A percentile compares a stretch with the other conserved stretches of the same genome.
phyloP scores from a whole-genome alignment of 352 stramenopile species.

The Phytophthora pluvialis region DNA sequence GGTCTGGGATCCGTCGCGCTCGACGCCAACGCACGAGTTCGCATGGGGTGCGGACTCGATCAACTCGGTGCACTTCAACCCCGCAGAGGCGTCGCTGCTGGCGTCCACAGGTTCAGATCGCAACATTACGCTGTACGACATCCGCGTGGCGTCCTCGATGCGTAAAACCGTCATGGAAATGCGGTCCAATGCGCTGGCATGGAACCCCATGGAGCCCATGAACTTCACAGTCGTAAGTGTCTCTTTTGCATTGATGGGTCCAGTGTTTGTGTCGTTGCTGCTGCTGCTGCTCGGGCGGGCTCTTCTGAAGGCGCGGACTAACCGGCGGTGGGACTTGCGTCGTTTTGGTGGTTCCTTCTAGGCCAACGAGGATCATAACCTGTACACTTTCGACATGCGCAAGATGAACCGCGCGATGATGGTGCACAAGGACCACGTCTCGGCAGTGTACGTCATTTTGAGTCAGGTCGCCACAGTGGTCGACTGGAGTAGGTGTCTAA shows the following conservation, averaged over 20 bases:
- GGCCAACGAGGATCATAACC: slow-evolving; percentile 99
- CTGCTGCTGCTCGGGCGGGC: background rate
- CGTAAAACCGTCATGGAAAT: slow-evolving; percentile 97
- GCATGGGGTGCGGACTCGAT: slow-evolving; percentile 96
- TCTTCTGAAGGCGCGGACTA: slow-evolving; percentile 19
- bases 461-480: slow-evolving; percentile 14
- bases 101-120: slow-evolving; percentile 95
- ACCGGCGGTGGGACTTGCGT: slow-evolving; percentile 5
- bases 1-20: slow-evolving; percentile 95
- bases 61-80: slow-evolving; percentile 95
- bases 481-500: slow-evolving; percentile 24
- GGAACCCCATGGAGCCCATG: slow-evolving; percentile 99
- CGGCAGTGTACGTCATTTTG: slow-evolving; percentile 88
- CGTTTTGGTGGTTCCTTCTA: slow-evolving; percentile 28
- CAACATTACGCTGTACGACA: slow-evolving; percentile 95
- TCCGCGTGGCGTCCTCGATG: slow-evolving; percentile 91
- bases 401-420: slow-evolving; percentile 94
- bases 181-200: slow-evolving; percentile 97
- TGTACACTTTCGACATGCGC: slow-evolving; percentile 99
- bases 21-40: slow-evolving; percentile 93
- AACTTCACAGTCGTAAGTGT: slow-evolving; percentile 96
- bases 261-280: slow-evolving; percentile 1
- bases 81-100: slow-evolving; percentile 94
- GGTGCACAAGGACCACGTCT: slow-evolving; percentile 99
- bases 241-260: slow-evolving; percentile 4